phyloP scores from a whole-genome alignment of 257 asterid species.

The Solanum peruvianum region DNA sequence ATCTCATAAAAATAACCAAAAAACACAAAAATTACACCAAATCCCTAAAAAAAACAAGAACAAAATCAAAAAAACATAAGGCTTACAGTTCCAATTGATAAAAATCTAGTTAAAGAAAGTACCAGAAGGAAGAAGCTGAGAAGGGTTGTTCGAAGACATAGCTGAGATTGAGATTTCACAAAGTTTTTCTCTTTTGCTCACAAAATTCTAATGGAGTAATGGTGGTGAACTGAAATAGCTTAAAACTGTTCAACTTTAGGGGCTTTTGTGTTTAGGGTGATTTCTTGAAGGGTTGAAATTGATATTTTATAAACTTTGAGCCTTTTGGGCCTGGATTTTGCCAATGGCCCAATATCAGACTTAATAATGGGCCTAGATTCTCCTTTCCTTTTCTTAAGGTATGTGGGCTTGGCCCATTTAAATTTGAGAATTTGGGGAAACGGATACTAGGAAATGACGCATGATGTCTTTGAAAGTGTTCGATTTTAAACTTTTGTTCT shows the following conservation, averaged over 20 bases:
- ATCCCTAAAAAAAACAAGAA: background rate
- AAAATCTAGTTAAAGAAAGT: background rate
- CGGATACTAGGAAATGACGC: background rate
- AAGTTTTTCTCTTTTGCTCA: background rate
- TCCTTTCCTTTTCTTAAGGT: background rate
- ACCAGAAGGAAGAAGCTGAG: constrained; percentile 83
- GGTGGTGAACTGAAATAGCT: background rate
- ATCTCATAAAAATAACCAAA: background rate
- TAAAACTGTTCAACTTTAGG: background rate
- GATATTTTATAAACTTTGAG: background rate
- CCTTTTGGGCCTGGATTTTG: background rate
- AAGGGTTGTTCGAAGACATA: constrained; percentile 63
- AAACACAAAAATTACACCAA: background rate
- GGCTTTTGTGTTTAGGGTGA: background rate
- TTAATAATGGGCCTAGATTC: background rate
- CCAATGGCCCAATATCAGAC: background rate
- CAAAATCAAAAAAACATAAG: background rate
- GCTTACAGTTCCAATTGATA: background rate
- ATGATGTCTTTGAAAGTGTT: background rate
- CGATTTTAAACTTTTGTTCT: background rate
- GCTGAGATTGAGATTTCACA: background rate
- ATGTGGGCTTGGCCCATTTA: background rate
- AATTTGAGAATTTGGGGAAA: background rate
- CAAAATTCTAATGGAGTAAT: background rate
- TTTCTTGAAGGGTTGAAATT: background rate